These are phyloP conservation scores for Fusarium ambrosium DNA, from an alignment of 2,329 filamentous ascomycete genomes.

Conservation along the genomic window DNA sequence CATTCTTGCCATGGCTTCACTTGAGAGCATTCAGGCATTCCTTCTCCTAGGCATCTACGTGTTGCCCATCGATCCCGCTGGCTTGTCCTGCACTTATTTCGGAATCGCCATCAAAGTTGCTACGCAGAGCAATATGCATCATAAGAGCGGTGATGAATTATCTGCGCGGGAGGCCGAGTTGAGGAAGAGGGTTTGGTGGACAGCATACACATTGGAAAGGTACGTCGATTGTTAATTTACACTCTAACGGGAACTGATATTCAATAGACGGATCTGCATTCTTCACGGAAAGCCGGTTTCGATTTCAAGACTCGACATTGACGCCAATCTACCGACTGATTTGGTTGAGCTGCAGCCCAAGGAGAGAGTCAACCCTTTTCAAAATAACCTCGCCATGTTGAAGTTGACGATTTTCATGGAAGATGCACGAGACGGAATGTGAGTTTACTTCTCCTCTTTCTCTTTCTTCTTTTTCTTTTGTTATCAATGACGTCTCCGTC, in stretches of 20 bases:
- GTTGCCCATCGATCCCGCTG: constrained; percentile 36
- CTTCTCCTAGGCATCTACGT: constrained; percentile 37
- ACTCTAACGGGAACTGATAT: background rate
- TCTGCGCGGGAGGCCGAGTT: constrained; percentile 15
- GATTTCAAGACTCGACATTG: constrained; percentile 26
- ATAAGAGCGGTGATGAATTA: background rate
- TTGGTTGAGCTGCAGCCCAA: constrained; percentile 26
- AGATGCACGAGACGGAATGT: constrained; percentile 37
- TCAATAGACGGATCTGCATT: constrained; percentile 32
- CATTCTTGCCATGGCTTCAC: constrained; percentile 29
- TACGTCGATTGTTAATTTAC: background rate
- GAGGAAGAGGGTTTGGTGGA: constrained; percentile 44
- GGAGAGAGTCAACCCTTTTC: constrained; percentile 35
- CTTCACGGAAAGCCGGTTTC: constrained; percentile 39
- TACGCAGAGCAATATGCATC: constrained; percentile 36
- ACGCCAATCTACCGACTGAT: constrained; percentile 24
- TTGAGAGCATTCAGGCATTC: constrained; percentile 40
- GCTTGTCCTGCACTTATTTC: constrained; percentile 41
- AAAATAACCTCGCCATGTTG: constrained; percentile 33
- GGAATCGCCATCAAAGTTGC: constrained; percentile 40
- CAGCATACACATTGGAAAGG: constrained; percentile 39
- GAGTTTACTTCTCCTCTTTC: background rate
- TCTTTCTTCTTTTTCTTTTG: no score
- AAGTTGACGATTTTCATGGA: constrained; percentile 41
- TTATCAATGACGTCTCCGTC: no score